Evolutionary conservation across 345 rosid species (phyloP).

Genomic region (Excoecaria agallocha): DNA sequence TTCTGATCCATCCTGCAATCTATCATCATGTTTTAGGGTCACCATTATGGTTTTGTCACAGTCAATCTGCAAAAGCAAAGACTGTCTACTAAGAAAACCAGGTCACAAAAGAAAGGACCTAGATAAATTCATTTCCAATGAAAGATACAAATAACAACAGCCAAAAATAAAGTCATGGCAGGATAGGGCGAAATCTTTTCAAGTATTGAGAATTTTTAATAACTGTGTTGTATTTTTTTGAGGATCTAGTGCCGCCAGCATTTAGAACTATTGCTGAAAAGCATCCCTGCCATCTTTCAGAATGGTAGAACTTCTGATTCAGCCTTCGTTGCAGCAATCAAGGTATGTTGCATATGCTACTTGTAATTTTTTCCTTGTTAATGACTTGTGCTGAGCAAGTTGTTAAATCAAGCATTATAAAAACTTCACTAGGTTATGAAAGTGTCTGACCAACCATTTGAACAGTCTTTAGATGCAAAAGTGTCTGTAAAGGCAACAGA

Average conservation of each 20-base stretch:
- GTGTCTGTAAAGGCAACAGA: too few relatives aligned
- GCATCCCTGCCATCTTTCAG: slow-evolving; percentile 63
- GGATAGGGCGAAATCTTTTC: not conserved
- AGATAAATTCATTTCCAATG: not conserved
- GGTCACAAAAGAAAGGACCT: not conserved
- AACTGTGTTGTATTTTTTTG: not conserved
- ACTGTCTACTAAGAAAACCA: slow-evolving; percentile 16
- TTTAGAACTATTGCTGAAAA: slow-evolving; percentile 56
- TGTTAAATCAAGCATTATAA: too few relatives aligned
- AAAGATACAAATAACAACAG: not conserved
- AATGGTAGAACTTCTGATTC: slow-evolving; percentile 73
- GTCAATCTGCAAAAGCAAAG: slow-evolving; percentile 58
- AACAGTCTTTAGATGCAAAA: too few relatives aligned
- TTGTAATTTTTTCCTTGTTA: not conserved
- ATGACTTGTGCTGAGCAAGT: too few relatives aligned
- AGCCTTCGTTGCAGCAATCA: slow-evolving; percentile 89
- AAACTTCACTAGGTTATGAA: too few relatives aligned
- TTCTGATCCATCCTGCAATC: slow-evolving; percentile 86
- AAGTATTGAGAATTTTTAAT: too few relatives aligned
- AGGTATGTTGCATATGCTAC: slow-evolving; percentile 41
- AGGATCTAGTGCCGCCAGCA: slow-evolving; percentile 79
- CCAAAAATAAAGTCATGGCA: not conserved
- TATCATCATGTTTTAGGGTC: slow-evolving; percentile 83
- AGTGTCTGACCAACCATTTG: too few relatives aligned
- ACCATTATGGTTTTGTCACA: slow-evolving; percentile 83